phyloP scores from a whole-genome alignment of 139 green algal species.

The Raphidocelis subcapitata region DNA sequence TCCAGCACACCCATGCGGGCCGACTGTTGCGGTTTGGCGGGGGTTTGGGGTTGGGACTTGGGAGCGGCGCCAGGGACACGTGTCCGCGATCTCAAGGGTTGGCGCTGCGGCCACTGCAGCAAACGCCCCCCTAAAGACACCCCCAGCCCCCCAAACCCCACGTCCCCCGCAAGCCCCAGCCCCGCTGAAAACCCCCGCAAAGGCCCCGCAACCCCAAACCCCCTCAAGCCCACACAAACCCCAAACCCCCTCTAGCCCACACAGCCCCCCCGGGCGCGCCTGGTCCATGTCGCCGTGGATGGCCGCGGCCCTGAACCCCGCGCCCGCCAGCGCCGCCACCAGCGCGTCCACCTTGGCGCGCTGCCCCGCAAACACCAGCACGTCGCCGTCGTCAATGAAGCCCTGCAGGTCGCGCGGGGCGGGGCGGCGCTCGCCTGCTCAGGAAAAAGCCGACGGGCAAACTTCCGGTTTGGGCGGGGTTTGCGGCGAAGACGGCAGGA shows the following conservation, averaged over 20 bases:
- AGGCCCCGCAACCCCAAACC: too few relatives aligned
- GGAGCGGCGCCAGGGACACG: too few relatives aligned
- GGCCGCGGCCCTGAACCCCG: conserved; percentile 55
- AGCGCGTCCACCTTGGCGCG: conserved; percentile 82
- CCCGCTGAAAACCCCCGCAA: too few relatives aligned
- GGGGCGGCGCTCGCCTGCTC: not conserved
- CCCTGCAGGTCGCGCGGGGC: not conserved
- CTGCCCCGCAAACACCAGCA: conserved; percentile 89
- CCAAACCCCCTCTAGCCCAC: too few relatives aligned
- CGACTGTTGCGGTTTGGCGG: conserved; percentile 10
- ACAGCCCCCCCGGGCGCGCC: conserved; percentile 33
- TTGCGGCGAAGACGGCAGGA: not conserved
- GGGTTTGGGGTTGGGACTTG: too few relatives aligned
- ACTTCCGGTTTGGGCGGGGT: too few relatives aligned
- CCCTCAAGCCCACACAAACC: too few relatives aligned
- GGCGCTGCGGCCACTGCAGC: too few relatives aligned
- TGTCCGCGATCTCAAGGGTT: too few relatives aligned
- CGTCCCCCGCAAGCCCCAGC: too few relatives aligned
- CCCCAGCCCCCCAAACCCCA: too few relatives aligned
- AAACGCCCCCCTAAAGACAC: too few relatives aligned
- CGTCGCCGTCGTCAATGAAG: conserved; percentile 81
- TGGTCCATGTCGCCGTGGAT: conserved; percentile 98
- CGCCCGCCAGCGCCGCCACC: conserved; percentile 39
- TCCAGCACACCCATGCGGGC: conserved; percentile 56
- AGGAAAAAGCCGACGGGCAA: not conserved